These are phyloP conservation scores for Zea luxurians DNA, from an alignment of 176 grass and related monocot genomes.

Conservation along the genomic window DNA sequence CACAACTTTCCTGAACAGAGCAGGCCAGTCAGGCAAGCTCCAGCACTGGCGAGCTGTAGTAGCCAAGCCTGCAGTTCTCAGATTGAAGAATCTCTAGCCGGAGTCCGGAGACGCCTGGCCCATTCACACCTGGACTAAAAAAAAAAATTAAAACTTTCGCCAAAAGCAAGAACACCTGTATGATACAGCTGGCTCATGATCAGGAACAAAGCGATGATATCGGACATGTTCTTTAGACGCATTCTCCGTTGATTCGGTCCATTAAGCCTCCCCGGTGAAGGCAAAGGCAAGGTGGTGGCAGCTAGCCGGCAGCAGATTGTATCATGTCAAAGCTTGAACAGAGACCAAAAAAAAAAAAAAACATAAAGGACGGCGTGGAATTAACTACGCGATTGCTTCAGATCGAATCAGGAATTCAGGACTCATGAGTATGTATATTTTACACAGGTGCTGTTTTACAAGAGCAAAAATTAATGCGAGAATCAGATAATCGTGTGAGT, in stretches of 20 bases:
- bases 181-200: not conserved
- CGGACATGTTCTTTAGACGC: not conserved
- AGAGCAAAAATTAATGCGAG: not conserved
- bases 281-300: conserved; percentile 4
- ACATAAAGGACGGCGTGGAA: conserved; percentile 14
- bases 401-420: not conserved
- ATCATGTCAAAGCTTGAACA: not conserved
- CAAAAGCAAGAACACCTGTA: not conserved
- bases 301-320: conserved; percentile 19
- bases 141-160: not conserved
- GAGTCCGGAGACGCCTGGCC: not conserved
- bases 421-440: conserved; percentile 34
- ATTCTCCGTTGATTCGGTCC: conserved; percentile 31
- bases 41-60: not conserved
- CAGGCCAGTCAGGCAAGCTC: not conserved
- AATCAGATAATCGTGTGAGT: conserved; percentile 7
- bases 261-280: not conserved
- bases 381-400: conserved; percentile 12
- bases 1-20: not conserved
- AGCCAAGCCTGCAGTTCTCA: not conserved
- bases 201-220: not conserved
- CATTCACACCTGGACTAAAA: not conserved
- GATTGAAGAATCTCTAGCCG: too few relatives aligned
- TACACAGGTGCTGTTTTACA: conserved; percentile 29
- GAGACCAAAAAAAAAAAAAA: conserved; percentile 4